Evolutionary conservation across 495 filamentous ascomycete species (phyloP), one percentile per base, ranked within the genome.

Genomic region (Neurospora sp.): DNA sequence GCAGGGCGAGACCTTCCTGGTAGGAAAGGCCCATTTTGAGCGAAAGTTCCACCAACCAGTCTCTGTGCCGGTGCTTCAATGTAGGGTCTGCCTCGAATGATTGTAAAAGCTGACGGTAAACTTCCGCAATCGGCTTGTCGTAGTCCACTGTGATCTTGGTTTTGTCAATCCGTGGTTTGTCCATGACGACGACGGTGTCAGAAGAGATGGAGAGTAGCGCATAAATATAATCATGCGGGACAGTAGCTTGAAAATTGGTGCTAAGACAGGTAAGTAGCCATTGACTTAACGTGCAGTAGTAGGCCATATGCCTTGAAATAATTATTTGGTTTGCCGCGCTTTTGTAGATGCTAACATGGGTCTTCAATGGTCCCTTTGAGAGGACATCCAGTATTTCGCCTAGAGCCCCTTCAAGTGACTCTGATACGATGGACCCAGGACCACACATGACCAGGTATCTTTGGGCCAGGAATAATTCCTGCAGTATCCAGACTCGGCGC

Each of bases 61-160:
- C 1, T 17, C 11, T 31, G 5, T 28, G 3, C 3, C 24, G 24
- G 24, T 0, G 0, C 4, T 0, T 6, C 4, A 5, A 13, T n/a
- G 11, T 28, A 28, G 21, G 48, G 48, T 15, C 21, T 13, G 1
- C 11, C 48, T 3, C 24, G 2, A 31, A 17, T 17, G 54, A 62
- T 2, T 31, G 11, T 21, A 62, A 8, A 8, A 62, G 13, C 13
- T 62, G 54, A 17, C 54, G 13, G n/a, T 28, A 62, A 1, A 31
- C 13, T 4, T 62, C 54, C 13, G 24, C 24, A 17, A 62, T 0
- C 1, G 54, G 13, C 5, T 17, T 62, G 5, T 9, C 13, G 54
- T 62, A 62, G 2, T 31, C 13, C 13, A 62, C 13, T 8, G 7
- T 6, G 2, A 62, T 62, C 0, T 1, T 8, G 24, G 21, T 0